These are phyloP conservation scores for Nitzschia palea DNA, from an alignment of 108 stramenopile species.

Conservation along the genomic window DNA sequence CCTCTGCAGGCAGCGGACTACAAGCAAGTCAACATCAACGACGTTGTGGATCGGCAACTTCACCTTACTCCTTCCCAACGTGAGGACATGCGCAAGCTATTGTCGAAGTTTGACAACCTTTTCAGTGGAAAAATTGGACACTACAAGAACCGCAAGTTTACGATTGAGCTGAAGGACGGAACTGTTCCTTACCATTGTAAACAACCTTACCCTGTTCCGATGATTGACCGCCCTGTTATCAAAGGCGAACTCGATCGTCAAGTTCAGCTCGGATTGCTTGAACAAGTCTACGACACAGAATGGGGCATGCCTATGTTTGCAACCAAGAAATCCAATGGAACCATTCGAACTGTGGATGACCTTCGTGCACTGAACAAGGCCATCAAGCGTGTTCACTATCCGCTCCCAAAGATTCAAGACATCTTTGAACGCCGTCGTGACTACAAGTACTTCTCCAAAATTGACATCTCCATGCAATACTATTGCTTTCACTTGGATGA, in stretches of 20 bases:
- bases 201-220: constrained; percentile 24
- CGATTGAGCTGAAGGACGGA: constrained; percentile 26
- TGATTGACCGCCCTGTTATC: constrained; percentile 11
- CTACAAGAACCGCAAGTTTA: constrained; percentile 2
- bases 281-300: neutral
- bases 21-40: neutral
- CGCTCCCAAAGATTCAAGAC: constrained; percentile 42
- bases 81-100: constrained; percentile 13
- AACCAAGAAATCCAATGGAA: constrained; percentile 35
- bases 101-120: constrained; percentile 12
- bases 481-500: constrained; percentile 19
- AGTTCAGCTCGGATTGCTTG: constrained; percentile 18
- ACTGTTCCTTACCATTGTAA: constrained; percentile 29
- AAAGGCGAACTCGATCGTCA: constrained; percentile 31
- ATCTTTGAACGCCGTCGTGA: constrained; percentile 26
- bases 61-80: constrained; percentile 30
- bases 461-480: constrained; percentile 32
- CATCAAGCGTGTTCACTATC: constrained; percentile 2
- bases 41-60: constrained; percentile 18
- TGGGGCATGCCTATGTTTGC: constrained; percentile 30
- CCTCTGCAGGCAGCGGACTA: neutral
- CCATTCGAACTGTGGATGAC: constrained; percentile 31
- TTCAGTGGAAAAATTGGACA: constrained; percentile 26
- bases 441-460: constrained; percentile 28
- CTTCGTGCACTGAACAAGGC: constrained; percentile 32